Evolutionary conservation across 805 yeast genomes (phyloP).

Genomic region (Jamesozyma piceae): DNA sequence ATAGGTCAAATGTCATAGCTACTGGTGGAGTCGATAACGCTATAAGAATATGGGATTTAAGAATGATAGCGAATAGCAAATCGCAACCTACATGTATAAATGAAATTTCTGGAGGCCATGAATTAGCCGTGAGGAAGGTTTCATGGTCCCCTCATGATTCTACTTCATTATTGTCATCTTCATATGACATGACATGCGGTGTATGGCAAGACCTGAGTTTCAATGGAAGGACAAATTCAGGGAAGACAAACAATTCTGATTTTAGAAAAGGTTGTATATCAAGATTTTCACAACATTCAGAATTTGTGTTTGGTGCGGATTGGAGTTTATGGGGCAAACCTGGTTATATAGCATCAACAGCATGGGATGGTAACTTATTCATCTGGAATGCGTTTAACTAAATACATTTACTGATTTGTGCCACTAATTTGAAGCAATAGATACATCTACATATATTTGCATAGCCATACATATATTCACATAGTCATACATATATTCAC

Average conservation of each 20-base stretch:
- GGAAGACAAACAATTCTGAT: conserved; percentile 37
- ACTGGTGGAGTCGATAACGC: conserved; percentile 88
- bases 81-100: conserved; percentile 42
- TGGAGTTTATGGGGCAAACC: conserved; percentile 96
- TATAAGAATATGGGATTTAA: conserved; percentile 77
- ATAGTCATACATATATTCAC: not conserved
- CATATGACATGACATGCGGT: conserved; percentile 88
- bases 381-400: conserved; percentile 58
- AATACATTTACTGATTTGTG: not conserved
- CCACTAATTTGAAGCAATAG: not conserved
- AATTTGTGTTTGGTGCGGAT: conserved; percentile 88
- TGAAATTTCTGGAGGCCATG: conserved; percentile 70
- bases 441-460: not conserved
- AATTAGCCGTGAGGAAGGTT: conserved; percentile 74
- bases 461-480: too few species aligned
- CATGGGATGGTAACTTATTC: conserved; percentile 94
- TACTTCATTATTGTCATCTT: conserved; percentile 59
- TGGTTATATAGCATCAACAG: conserved; percentile 90
- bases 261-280: conserved; percentile 44
- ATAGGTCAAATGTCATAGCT: conserved; percentile 68
- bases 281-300: conserved; percentile 62
- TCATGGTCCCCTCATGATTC: conserved; percentile 85
- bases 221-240: conserved; percentile 40
- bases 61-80: conserved; percentile 37
- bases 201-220: conserved; percentile 74